Evolutionary conservation across 352 stramenopile species (phyloP).

Genomic region (Phytophthora parvispora): DNA sequence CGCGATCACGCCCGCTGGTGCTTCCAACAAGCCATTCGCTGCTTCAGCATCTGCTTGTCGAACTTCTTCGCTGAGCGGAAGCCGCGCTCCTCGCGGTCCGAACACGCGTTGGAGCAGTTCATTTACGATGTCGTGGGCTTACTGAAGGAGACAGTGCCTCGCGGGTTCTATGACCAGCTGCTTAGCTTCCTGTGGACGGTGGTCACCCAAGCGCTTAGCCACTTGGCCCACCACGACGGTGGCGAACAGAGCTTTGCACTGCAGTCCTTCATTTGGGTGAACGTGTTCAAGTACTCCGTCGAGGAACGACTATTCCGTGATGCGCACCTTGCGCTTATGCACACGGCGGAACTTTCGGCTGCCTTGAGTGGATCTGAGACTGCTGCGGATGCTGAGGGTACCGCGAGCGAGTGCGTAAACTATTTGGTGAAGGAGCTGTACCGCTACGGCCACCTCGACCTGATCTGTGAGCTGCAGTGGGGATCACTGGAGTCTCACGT

Average conservation of each 20-base stretch:
- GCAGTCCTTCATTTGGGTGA: slow-evolving; percentile 86
- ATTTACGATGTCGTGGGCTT: slow-evolving; percentile 71
- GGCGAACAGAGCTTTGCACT: slow-evolving; percentile 45
- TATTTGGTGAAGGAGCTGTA: slow-evolving; percentile 82
- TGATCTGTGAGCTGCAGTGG: slow-evolving; percentile 85
- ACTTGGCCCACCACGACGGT: slow-evolving; percentile 36
- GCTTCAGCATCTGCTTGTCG: slow-evolving; percentile 78
- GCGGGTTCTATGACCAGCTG: slow-evolving; percentile 63
- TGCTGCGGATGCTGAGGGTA: slow-evolving; percentile 31
- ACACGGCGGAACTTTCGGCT: slow-evolving; percentile 56
- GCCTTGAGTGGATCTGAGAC: slow-evolving; percentile 19
- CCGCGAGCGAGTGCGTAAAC: slow-evolving; percentile 71
- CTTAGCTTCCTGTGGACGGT: slow-evolving; percentile 78
- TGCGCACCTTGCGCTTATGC: slow-evolving; percentile 80
- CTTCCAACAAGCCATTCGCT: slow-evolving; percentile 78
- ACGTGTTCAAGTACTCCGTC: slow-evolving; percentile 86
- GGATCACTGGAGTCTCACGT: slow-evolving; percentile 64
- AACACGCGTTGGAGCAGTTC: slow-evolving; percentile 60
- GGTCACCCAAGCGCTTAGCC: slow-evolving; percentile 59
- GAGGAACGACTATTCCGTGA: slow-evolving; percentile 71
- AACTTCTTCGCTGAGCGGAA: slow-evolving; percentile 53
- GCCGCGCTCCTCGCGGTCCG: slow-evolving; percentile 15
- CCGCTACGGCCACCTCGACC: slow-evolving; percentile 69
- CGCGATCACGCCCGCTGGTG: slow-evolving; percentile 58
- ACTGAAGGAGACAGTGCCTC: slow-evolving; percentile 75